Evolutionary conservation across 441 rosid genomes (phyloP), one percentile per base, ranked within the genome.

Genomic region (Croton setiger): DNA sequence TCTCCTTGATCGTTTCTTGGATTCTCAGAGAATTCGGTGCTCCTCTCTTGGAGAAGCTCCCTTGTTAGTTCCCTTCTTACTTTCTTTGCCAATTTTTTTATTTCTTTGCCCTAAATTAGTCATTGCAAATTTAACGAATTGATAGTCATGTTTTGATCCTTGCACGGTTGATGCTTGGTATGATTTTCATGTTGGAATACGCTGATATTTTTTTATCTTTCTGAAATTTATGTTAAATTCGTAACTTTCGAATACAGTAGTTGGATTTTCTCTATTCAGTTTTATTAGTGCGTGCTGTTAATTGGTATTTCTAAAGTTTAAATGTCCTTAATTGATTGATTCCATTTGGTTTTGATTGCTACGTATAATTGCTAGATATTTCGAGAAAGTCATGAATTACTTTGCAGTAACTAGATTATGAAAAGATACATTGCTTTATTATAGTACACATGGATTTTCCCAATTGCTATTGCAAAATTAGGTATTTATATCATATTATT

Each of bases 1-100:
- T 86, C n/a, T 92, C 99, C 41, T 79, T 95, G 8, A 75, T 92
- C 73, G 85, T 92, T 70, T 88, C 99, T 23, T 95, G 99, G 99
- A 73, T 94, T 63, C 91, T 94, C 52, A 77, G 99, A 60, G 95
- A 89, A 81, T 79, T 90, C 33, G 93, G 70, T 15, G 89, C 92
- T 68, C 98, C 99, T 49, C 86, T 94, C 23, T 77, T 95, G 72
- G 76, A 95, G 82, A 87, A 87, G 76, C 56, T 84, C 59, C 80
- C 99, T 47, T 95, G 98, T 95, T 68, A 74, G 78, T 80, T 57
- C 67, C 64, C 41, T 65, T 39, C 59, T 9, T 57, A 43, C 39
- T 53, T 73, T 71, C 64, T 55, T 17, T 47, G 36, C 3, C 27
- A 54, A 72, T 45, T 43, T 68, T n/a, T 73, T 63, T 10, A 17